Percentiles rank a stretch among this genome's conserved stretches.
Evolutionary conservation across 139 green algal genomes (phyloP).

Genomic region (Nannochloris sp.): DNA sequence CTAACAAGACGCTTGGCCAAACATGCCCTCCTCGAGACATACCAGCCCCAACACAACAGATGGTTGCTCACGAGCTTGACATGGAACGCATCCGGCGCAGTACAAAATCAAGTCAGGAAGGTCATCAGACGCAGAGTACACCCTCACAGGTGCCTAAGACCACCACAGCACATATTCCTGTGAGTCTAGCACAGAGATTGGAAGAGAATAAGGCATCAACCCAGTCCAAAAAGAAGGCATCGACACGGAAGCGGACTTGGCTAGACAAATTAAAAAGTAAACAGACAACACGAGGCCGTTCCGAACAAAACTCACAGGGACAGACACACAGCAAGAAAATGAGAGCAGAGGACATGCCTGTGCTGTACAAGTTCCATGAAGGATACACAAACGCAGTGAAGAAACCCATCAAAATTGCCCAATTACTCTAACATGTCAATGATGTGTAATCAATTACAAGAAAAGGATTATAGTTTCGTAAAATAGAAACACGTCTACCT

Average conservation of each 20-base stretch:
- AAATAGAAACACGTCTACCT: not conserved
- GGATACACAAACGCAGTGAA: constrained; percentile 90
- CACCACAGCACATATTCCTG: constrained; percentile 5
- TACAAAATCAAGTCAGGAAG: no score
- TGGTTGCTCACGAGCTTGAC: constrained; percentile 55
- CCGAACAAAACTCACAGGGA: not conserved
- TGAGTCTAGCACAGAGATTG: constrained; percentile 29
- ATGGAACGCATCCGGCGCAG: constrained; percentile 52
- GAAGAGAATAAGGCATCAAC: constrained; percentile 10
- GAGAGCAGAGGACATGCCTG: constrained; percentile 19
- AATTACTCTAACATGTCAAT: constrained; percentile 47
- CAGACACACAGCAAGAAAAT: not conserved
- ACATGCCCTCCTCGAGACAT: constrained; percentile 10
- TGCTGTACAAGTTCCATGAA: constrained; percentile 85
- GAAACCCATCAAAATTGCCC: constrained; percentile 58
- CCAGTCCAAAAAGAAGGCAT: not conserved
- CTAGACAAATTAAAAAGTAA: constrained; percentile 32
- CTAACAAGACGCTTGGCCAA: not conserved
- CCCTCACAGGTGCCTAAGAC: constrained; percentile 1
- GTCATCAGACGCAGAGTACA: no score
- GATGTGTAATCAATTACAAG: constrained; percentile 6
- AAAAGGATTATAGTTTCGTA: constrained; percentile 1
- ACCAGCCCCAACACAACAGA: constrained; percentile 58
- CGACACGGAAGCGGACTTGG: constrained; percentile 34
- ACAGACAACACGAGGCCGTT: constrained; percentile 9